Evolutionary conservation across 192 early-diverging fungal genomes (phyloP).

Genomic region (Entomortierella beljakovae): DNA sequence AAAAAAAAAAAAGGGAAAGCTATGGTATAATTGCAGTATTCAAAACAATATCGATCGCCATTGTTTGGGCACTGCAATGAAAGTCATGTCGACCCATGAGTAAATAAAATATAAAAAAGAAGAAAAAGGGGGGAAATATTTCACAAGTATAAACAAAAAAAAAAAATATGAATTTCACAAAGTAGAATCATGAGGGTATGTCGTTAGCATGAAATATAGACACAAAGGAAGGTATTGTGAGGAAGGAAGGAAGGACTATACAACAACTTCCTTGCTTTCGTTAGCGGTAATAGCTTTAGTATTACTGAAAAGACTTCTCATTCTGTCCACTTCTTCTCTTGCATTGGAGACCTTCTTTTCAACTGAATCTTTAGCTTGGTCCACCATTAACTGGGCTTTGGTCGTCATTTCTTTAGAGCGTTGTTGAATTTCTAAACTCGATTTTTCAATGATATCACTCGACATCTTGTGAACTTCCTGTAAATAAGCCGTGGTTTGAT

Average conservation of each 20-base stretch:
- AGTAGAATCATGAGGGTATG: too few relatives aligned
- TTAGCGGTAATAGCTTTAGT: constrained; percentile 7
- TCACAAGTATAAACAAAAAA: too few relatives aligned
- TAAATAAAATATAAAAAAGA: too few relatives aligned
- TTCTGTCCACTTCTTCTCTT: constrained; percentile 41
- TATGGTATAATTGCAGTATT: too few relatives aligned
- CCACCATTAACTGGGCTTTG: constrained; percentile 46
- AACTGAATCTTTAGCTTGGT: constrained; percentile 43
- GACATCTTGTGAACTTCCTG: constrained; percentile 52
- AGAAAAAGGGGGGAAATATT: too few relatives aligned
- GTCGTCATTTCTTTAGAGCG: constrained; percentile 45
- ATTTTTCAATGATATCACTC: constrained; percentile 51
- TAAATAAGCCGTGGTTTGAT: constrained; percentile 46
- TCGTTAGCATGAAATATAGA: too few relatives aligned
- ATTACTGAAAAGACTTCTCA: constrained; percentile 1
- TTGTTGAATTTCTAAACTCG: constrained; percentile 35
- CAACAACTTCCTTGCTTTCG: constrained; percentile 5
- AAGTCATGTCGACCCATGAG: too few relatives aligned
- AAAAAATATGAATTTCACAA: too few relatives aligned
- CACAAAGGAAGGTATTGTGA: neutral
- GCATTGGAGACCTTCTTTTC: constrained; percentile 39
- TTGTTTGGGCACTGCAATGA: too few relatives aligned
- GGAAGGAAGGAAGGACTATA: neutral
- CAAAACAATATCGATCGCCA: too few relatives aligned
- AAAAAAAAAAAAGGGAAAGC: too few relatives aligned